Evolutionary conservation across 345 rosid species (phyloP).

Genomic region (Eucalyptus coolabah): DNA sequence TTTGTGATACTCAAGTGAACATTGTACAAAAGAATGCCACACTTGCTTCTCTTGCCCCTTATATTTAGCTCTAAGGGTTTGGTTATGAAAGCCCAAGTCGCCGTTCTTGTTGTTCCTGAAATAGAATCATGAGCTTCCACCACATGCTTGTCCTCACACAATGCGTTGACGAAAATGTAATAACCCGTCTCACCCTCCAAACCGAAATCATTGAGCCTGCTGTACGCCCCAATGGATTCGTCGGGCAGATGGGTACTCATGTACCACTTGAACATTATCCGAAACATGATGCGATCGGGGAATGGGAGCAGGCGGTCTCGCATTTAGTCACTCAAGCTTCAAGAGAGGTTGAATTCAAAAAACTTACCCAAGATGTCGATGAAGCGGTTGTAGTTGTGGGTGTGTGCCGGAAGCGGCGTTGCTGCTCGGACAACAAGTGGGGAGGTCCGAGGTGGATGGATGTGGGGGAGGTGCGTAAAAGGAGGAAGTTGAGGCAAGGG

Average conservation of each 20-base stretch:
- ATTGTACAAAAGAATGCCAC: too few species aligned
- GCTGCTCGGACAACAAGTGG: conserved; percentile 35
- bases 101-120: too few species aligned
- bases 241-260: conserved; percentile 48
- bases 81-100: neutral
- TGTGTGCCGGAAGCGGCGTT: conserved; percentile 32
- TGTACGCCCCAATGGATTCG: conserved; percentile 41
- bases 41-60: too few species aligned
- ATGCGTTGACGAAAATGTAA: conserved; percentile 54
- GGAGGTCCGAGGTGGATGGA: conserved; percentile 1
- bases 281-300: conserved; percentile 69
- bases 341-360: conserved; percentile 34
- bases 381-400: conserved; percentile 66
- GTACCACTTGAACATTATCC: conserved; percentile 67
- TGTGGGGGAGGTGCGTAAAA: too few species aligned
- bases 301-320: conserved; percentile 1
- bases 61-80: neutral
- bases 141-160: conserved; percentile 62
- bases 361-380: conserved; percentile 85
- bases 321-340: conserved; percentile 40
- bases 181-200: conserved; percentile 66
- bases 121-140: too few species aligned
- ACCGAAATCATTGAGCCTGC: conserved; percentile 31
- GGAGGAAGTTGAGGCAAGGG: too few species aligned
- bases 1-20: too few species aligned